Base-by-base conservation (phyloP, 139 green algal genomes). In the Micractinium conductrix region DNA sequence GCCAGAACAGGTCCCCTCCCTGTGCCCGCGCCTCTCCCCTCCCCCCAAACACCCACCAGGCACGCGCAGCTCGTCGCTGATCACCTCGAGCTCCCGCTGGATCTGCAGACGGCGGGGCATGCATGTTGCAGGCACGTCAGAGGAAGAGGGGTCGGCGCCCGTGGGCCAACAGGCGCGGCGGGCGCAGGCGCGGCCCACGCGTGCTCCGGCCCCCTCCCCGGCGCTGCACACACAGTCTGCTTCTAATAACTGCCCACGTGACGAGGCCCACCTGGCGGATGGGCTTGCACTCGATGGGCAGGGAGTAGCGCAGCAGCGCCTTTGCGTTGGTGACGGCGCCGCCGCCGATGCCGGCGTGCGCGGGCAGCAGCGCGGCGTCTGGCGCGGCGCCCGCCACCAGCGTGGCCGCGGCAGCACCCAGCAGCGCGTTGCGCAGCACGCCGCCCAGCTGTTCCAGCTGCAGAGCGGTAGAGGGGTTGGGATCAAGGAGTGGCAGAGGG, bases 201-300 rank as follows among this genome's bases (percentile, higher is more conserved):
- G n/a, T n/a, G n/a, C n/a, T n/a, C n/a, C n/a, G n/a, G n/a, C n/a
- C n/a, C n/a, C n/a, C n/a, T n/a, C n/a, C n/a, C n/a, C n/a, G n/a
- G n/a, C n/a, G n/a, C n/a, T n/a, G n/a, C n/a, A n/a, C n/a, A n/a
- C n/a, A n/a, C n/a, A n/a, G n/a, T n/a, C n/a, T n/a, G n/a, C n/a
- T n/a, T n/a, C n/a, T n/a, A n/a, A n/a, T n/a, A n/a, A n/a, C n/a
- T n/a, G n/a, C n/a, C n/a, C n/a, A n/a, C n/a, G n/a, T n/a, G n/a
- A n/a, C n/a, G n/a, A n/a, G n/a, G n/a, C n/a, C n/a, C n/a, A n/a
- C n/a, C n/a, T n/a, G 63, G 6, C 96, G 88, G 44, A 99, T 98
- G 17, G 91, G 88, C 89, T 98, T 97, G 90, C 97, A 97, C 55
- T 96, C 71, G 73, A 99, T 97, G 2, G 97, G 97, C 48, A 99